Conservation (phyloP, 2,329 filamentous ascomycete genomes). For the Trichoderma sp. region DNA sequence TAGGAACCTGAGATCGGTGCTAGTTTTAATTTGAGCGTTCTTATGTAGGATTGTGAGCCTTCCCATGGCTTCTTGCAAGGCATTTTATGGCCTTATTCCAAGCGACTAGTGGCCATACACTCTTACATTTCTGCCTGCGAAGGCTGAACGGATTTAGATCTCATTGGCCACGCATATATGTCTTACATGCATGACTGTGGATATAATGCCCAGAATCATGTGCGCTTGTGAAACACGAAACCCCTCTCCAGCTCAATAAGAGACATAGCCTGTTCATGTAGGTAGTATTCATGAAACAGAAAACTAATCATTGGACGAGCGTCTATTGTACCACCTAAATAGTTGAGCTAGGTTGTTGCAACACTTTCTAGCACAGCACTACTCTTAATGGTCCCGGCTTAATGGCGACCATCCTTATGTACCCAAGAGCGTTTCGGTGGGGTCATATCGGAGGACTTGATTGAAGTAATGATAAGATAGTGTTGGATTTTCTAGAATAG, state of each 20-base stretch:
- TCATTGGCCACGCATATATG: neutral
- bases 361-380: neutral
- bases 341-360: neutral
- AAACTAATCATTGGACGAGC: neutral
- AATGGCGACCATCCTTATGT: neutral
- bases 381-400: neutral
- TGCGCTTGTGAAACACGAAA: neutral
- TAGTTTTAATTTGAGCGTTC: neutral
- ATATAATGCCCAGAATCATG: neutral
- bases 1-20: neutral
- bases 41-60: neutral
- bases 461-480: neutral
- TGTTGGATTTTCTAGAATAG: neutral
- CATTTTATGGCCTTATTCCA: neutral
- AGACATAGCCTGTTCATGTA: neutral
- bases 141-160: neutral
- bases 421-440: neutral
- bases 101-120: neutral
- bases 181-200: neutral
- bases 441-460: neutral
- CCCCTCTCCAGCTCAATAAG: neutral
- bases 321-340: neutral
- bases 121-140: neutral
- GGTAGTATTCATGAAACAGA: neutral
- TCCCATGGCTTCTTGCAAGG: neutral